Evolutionary conservation across 2,329 filamentous ascomycete genomes (phyloP).

Genomic region (Hymenoscyphus albidus): DNA sequence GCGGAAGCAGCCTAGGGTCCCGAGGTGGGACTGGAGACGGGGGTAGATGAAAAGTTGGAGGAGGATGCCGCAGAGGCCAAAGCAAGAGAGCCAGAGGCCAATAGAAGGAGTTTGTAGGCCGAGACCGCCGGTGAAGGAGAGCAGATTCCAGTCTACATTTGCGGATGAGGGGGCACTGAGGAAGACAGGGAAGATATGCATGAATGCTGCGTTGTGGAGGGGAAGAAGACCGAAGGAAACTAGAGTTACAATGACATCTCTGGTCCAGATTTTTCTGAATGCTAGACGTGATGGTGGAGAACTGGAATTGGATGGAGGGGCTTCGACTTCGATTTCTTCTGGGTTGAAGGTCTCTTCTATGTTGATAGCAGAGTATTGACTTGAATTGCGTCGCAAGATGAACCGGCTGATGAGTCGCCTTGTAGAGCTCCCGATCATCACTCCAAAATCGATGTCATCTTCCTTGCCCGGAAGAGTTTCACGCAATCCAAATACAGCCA

Average conservation of each 20-base stretch:
- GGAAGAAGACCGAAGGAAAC: constrained; percentile 65
- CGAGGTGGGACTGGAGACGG: constrained; percentile 58
- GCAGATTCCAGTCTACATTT: constrained; percentile 51
- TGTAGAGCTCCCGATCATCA: constrained; percentile 20
- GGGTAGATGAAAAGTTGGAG: constrained; percentile 72
- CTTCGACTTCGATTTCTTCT: constrained; percentile 4
- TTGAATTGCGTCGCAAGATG: constrained; percentile 8
- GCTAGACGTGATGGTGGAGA: constrained; percentile 16
- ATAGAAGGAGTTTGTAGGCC: constrained; percentile 65
- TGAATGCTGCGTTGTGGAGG: constrained; percentile 62
- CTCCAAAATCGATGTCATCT: constrained; percentile 25
- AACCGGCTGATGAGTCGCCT: constrained; percentile 15
- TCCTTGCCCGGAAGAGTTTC: constrained; percentile 37
- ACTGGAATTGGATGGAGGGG: neutral
- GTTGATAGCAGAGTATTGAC: constrained; percentile 17
- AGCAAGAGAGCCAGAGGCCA: constrained; percentile 64
- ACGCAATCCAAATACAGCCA: constrained; percentile 36
- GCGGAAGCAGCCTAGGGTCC: constrained; percentile 64
- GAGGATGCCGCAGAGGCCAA: constrained; percentile 65
- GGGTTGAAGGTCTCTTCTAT: constrained; percentile 10
- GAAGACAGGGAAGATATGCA: constrained; percentile 57
- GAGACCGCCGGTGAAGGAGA: constrained; percentile 62
- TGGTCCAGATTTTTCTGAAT: constrained; percentile 35
- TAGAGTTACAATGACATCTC: constrained; percentile 45
- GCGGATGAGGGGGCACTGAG: constrained; percentile 52